Percentiles rank a stretch among this genome's conserved stretches.
Conservation (phyloP, 208 protist genomes). For the Trypanosomatidae sp. region DNA sequence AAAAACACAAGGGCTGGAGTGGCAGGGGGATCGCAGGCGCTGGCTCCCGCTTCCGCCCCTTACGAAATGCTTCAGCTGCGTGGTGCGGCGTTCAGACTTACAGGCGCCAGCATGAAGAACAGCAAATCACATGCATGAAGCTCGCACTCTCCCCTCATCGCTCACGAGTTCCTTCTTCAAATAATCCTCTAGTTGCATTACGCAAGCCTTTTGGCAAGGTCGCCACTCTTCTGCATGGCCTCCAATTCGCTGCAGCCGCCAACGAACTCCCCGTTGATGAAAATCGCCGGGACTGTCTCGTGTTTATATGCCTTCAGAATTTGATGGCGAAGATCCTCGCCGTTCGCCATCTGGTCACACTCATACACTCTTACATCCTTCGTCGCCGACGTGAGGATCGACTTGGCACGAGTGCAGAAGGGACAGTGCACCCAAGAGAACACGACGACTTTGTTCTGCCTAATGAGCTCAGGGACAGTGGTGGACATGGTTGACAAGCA, state of each 20-base stretch:
- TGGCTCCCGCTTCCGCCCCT: not conserved
- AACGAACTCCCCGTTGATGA: slow-evolving; percentile 79
- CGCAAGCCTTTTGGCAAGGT: slow-evolving; percentile 47
- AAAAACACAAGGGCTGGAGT: not conserved
- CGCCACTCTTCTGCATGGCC: slow-evolving; percentile 44
- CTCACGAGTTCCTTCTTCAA: not conserved
- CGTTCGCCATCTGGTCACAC: slow-evolving; percentile 49
- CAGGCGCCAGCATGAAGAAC: not conserved
- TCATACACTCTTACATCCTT: slow-evolving; percentile 61
- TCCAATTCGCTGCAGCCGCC: slow-evolving; percentile 62
- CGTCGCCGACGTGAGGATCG: slow-evolving; percentile 43
- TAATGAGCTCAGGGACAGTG: slow-evolving; percentile 44
- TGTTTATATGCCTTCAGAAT: slow-evolving; percentile 51
- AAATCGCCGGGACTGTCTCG: slow-evolving; percentile 78
- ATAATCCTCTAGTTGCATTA: not conserved
- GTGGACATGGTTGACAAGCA: slow-evolving; percentile 12
- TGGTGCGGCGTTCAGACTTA: not conserved
- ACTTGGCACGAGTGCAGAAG: slow-evolving; percentile 60
- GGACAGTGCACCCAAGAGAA: slow-evolving; percentile 72
- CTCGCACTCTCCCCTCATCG: not conserved
- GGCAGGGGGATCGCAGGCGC: not conserved
- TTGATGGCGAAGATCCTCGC: slow-evolving; percentile 50
- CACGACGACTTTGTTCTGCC: slow-evolving; percentile 58
- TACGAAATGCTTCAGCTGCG: not conserved
- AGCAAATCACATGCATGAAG: not conserved